Evolutionary conservation across 73 alveolate genomes (phyloP).

Genomic region (Tetrahymena elliotti): DNA sequence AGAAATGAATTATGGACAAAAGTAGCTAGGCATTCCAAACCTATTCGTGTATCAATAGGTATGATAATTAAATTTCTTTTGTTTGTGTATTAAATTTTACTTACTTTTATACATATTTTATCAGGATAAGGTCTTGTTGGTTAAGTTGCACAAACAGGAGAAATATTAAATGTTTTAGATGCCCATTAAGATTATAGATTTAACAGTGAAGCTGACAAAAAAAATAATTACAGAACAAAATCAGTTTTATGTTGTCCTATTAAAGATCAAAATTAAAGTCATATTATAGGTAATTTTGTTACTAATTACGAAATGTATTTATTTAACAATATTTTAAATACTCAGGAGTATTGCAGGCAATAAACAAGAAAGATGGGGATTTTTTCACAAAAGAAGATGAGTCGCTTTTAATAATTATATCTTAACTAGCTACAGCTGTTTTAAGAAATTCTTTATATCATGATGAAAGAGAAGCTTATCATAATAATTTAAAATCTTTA

Average conservation of each 20-base stretch:
- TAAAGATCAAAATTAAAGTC: not conserved
- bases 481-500: not conserved
- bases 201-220: conserved; percentile 35
- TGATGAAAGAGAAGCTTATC: not conserved
- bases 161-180: conserved; percentile 24
- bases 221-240: conserved; percentile 21
- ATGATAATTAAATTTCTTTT: not conserved
- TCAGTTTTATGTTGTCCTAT: conserved; percentile 33
- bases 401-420: conserved; percentile 14
- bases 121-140: conserved; percentile 42
- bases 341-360: conserved; percentile 23
- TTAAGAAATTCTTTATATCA: not conserved
- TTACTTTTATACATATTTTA: not conserved
- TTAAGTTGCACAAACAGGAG: conserved; percentile 10
- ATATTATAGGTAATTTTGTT: not conserved
- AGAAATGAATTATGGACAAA: conserved; percentile 58
- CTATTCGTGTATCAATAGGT: conserved; percentile 36
- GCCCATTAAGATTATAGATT: conserved; percentile 43
- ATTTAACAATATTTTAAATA: not conserved
- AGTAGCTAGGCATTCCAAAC: conserved; percentile 57
- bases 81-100: not conserved
- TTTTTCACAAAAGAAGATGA: conserved; percentile 28
- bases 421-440: conserved; percentile 11
- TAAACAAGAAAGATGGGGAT: conserved; percentile 26
- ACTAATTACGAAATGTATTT: not conserved